Conservation (phyloP, 495 filamentous ascomycete species). For the Xylaria intraflava region DNA sequence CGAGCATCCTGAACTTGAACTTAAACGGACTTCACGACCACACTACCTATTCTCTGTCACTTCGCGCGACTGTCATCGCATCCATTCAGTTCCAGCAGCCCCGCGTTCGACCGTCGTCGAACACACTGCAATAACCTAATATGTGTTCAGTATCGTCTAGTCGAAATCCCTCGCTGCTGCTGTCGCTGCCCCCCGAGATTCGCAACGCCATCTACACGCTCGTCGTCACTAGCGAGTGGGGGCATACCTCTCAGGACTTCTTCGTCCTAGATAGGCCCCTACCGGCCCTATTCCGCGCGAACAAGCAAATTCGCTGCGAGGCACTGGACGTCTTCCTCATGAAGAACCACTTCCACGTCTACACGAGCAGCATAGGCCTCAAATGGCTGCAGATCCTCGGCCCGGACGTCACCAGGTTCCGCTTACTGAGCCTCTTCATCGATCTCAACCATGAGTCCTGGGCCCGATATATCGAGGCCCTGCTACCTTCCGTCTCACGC, state of each 20-base stretch:
- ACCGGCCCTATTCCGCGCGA: conserved; percentile 10
- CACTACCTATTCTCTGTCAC: too few relatives aligned
- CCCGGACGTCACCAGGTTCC: conserved; percentile 6
- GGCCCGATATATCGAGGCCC: conserved; percentile 1
- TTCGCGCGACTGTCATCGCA: too few relatives aligned
- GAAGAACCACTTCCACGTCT: conserved; percentile 12
- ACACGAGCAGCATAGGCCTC: conserved; percentile 3
- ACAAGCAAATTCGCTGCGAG: conserved; percentile 11
- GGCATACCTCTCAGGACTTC: conserved; percentile 3
- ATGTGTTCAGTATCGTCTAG: neutral
- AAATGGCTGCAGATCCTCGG: conserved; percentile 7
- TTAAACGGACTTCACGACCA: too few relatives aligned
- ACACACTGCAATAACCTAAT: too few relatives aligned
- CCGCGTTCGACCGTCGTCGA: too few relatives aligned
- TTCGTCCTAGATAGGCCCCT: conserved; percentile 7
- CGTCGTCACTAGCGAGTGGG: conserved; percentile 3
- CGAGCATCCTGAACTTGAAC: too few relatives aligned
- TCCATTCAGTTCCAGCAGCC: too few relatives aligned
- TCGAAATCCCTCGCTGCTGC: neutral
- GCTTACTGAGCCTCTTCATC: conserved; percentile 6
- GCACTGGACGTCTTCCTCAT: conserved; percentile 11
- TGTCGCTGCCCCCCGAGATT: conserved; percentile 7
- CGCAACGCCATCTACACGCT: conserved; percentile 7
- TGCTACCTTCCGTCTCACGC: neutral
- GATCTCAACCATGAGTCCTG: conserved; percentile 4